Conservation (phyloP, 768 basidiomycete genomes). For the Suillus variegatus region DNA sequence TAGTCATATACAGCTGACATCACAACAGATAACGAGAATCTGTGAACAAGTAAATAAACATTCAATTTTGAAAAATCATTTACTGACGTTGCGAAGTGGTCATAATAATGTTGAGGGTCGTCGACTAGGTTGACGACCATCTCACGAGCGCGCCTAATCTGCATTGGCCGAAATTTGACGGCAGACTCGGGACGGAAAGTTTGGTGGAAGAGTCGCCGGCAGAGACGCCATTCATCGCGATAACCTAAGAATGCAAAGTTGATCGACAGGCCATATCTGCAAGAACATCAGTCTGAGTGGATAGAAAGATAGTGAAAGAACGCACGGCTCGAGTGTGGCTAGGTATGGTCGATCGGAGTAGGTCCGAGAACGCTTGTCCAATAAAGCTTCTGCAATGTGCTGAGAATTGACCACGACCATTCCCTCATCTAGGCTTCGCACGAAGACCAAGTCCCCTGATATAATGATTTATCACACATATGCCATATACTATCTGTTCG, state of each 20-base stretch:
- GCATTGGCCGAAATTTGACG: constrained; percentile 23
- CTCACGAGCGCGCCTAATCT: constrained; percentile 24
- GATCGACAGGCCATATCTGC: constrained; percentile 9
- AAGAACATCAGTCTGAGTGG: not conserved
- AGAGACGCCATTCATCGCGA: constrained; percentile 23
- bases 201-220: constrained; percentile 38
- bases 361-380: too few species aligned
- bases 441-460: too few species aligned
- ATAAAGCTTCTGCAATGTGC: too few species aligned
- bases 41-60: constrained; percentile 5
- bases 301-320: not conserved
- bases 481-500: too few species aligned
- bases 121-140: constrained; percentile 28
- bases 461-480: too few species aligned
- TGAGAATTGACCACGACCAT: too few species aligned
- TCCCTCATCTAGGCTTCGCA: too few species aligned
- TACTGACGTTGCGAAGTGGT: constrained; percentile 19
- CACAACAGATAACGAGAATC: constrained; percentile 33
- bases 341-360: too few species aligned
- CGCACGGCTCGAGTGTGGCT: too few species aligned
- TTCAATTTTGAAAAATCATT: not conserved
- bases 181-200: constrained; percentile 35
- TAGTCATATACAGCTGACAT: constrained; percentile 19
- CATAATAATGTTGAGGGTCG: constrained; percentile 30
- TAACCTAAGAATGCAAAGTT: constrained; percentile 7